These are phyloP conservation scores for Malassezia obtusa DNA, from an alignment of 1,284 basidiomycete genomes.

Conservation along the genomic window DNA sequence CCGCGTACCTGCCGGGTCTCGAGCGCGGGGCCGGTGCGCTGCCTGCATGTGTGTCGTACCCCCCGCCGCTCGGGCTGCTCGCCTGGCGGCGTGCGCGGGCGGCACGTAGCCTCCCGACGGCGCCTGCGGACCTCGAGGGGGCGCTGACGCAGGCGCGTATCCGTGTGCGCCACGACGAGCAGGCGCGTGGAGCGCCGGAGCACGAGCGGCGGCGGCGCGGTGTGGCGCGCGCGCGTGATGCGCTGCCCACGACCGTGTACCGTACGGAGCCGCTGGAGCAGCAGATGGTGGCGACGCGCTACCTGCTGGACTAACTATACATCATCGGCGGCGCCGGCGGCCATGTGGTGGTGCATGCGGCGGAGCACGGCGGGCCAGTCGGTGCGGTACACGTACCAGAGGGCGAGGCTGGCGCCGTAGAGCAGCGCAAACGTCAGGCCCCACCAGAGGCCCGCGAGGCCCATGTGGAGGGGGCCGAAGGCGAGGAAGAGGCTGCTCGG, in stretches of 20 bases:
- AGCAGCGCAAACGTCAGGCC: conserved; percentile 51
- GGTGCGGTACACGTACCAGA: conserved; percentile 10
- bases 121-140: neutral
- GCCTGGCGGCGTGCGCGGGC: neutral
- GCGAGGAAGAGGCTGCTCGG: conserved; percentile 52
- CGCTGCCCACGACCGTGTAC: conserved; percentile 7
- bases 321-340: neutral
- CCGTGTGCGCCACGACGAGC: conserved; percentile 2
- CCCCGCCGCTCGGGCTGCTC: conserved; percentile 13
- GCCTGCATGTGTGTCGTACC: conserved; percentile 9
- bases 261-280: neutral
- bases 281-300: conserved; percentile 8
- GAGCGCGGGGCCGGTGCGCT: neutral
- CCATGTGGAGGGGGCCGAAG: conserved; percentile 47
- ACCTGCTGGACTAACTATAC: conserved; percentile 2
- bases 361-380: conserved; percentile 13
- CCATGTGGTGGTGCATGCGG: conserved; percentile 9
- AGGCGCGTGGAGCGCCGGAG: neutral
- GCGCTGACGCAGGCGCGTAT: conserved; percentile 12
- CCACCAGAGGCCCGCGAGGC: conserved; percentile 51
- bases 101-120: neutral
- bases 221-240: conserved; percentile 1
- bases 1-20: neutral
- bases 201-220: neutral
- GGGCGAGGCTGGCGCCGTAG: conserved; percentile 40